phyloP scores from a whole-genome alignment of 441 rosid genomes.

The Flueggea neowawraea region DNA sequence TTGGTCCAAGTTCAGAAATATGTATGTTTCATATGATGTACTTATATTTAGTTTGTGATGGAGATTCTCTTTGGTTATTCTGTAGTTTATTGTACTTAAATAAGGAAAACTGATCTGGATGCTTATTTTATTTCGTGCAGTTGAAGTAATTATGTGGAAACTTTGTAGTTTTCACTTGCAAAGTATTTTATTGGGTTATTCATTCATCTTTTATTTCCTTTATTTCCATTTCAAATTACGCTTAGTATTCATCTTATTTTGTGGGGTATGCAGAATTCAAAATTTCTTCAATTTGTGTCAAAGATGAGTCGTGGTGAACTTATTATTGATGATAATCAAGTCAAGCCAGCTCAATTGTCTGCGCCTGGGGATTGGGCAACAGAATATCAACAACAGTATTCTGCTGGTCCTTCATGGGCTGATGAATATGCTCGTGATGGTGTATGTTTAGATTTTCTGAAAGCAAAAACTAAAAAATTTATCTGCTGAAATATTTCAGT shows the following conservation, averaged over 20 bases:
- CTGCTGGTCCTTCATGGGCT: conserved; percentile 81
- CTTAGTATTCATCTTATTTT: conserved; percentile 15
- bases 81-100: too few relatives aligned
- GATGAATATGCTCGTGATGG: conserved; percentile 64
- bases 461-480: conserved; percentile 2
- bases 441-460: conserved; percentile 32
- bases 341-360: conserved; percentile 51
- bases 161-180: too few relatives aligned
- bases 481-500: not conserved
- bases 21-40: too few relatives aligned
- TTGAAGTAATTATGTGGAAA: too few relatives aligned
- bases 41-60: too few relatives aligned
- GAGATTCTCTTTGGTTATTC: too few relatives aligned
- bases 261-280: conserved; percentile 79
- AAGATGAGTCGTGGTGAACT: conserved; percentile 99
- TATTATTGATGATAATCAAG: conserved; percentile 89
- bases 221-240: not conserved
- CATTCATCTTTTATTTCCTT: not conserved
- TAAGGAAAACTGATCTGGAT: too few relatives aligned
- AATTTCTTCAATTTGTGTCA: conserved; percentile 96
- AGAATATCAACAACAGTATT: conserved; percentile 82
- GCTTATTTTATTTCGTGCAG: too few relatives aligned
- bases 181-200: too few relatives aligned
- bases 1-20: too few relatives aligned
- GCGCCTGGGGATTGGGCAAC: conserved; percentile 83